Evolutionary conservation across 1,139 yeast species (phyloP).

Genomic region (Saccharomyces uvarum): DNA sequence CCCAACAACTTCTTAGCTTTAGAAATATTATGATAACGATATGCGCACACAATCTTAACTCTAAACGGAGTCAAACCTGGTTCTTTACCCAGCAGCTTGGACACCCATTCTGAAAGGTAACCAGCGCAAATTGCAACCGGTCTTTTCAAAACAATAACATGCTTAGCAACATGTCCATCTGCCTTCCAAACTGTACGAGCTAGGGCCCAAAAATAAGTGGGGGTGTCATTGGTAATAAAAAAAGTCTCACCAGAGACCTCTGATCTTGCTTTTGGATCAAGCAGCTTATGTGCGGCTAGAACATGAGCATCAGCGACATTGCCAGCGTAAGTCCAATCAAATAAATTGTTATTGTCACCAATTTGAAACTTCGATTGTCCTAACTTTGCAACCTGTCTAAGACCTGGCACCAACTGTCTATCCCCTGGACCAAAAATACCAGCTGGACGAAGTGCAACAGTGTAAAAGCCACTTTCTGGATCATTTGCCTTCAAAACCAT

Average conservation of each 20-base stretch:
- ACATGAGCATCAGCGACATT: constrained; percentile 97
- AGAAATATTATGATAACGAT: constrained; percentile 82
- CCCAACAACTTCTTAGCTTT: constrained; percentile 77
- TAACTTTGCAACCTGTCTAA: constrained; percentile 69
- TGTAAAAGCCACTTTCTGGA: constrained; percentile 46
- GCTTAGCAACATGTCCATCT: constrained; percentile 73
- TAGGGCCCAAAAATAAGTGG: constrained; percentile 93
- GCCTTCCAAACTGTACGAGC: constrained; percentile 97
- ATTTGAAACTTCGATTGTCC: constrained; percentile 91
- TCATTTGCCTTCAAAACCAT: constrained; percentile 68
- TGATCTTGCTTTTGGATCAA: constrained; percentile 37
- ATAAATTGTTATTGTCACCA: constrained; percentile 86
- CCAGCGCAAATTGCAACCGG: constrained; percentile 75
- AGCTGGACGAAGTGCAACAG: constrained; percentile 90
- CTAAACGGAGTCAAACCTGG: constrained; percentile 96
- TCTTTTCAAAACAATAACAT: constrained; percentile 60
- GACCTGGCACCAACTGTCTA: constrained; percentile 89
- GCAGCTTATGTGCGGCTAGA: constrained; percentile 72
- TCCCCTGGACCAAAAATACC: constrained; percentile 99
- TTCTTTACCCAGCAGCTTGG: constrained; percentile 67
- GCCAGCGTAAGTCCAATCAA: constrained; percentile 98
- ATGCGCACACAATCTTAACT: constrained; percentile 89
- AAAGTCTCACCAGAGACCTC: constrained; percentile 77
- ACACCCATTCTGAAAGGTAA: constrained; percentile 64
- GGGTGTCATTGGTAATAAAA: constrained; percentile 88